Evolutionary conservation across 2,329 filamentous ascomycete genomes (phyloP).

Genomic region (Juglanconis oblonga): DNA sequence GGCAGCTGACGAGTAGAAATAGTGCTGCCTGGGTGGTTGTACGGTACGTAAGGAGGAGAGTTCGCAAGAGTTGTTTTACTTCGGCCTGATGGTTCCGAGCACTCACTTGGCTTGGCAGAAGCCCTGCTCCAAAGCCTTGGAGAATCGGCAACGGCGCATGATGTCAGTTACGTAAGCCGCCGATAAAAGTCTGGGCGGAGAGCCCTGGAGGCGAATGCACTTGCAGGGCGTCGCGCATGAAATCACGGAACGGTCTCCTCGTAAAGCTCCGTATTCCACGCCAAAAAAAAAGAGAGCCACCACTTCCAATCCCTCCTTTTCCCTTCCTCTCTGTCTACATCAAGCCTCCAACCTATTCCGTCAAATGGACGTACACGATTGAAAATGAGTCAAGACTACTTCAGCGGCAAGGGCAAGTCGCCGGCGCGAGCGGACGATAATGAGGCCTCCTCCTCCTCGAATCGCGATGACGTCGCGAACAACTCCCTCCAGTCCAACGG

Average conservation of each 20-base stretch:
- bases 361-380: constrained; percentile 19
- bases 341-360: background rate
- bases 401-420: constrained; percentile 52
- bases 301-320: background rate
- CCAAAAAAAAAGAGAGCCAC: constrained; percentile 17
- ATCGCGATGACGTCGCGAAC: constrained; percentile 19
- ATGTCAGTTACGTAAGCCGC: background rate
- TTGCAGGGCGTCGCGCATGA: background rate
- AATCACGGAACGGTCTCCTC: background rate
- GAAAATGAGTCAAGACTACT: constrained; percentile 61
- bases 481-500: constrained; percentile 1
- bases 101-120: background rate
- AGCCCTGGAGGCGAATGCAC: background rate
- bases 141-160: background rate
- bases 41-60: background rate
- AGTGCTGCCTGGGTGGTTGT: background rate
- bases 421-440: constrained; percentile 27
- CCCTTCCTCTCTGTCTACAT: background rate
- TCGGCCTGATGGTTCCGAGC: background rate
- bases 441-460: constrained; percentile 14
- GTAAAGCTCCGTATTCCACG: background rate
- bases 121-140: too few species aligned
- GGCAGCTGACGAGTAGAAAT: background rate
- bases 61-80: background rate
- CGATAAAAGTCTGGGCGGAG: background rate